Conservation (phyloP, 306 rosid genomes). For the Vigna hirtella region DNA sequence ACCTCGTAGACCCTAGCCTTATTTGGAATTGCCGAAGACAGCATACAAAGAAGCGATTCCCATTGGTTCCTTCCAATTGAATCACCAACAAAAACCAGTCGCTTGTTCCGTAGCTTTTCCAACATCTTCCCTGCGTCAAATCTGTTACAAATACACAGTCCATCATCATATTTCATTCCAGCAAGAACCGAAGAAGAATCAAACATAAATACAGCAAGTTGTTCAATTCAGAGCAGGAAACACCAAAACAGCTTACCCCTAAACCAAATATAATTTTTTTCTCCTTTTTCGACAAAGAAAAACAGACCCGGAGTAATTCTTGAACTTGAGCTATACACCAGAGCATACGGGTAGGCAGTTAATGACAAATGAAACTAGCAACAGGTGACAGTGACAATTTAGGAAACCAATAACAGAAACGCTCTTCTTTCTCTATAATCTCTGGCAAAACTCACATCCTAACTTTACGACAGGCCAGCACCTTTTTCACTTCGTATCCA, state of each 20-base stretch:
- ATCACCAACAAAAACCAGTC: constrained; percentile 89
- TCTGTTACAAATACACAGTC: constrained; percentile 54
- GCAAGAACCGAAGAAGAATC: background rate
- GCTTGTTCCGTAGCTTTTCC: constrained; percentile 69
- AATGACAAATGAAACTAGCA: constrained; percentile 31
- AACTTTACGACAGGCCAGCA: background rate
- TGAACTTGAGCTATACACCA: constrained; percentile 28
- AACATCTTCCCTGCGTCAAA: constrained; percentile 77
- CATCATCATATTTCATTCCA: constrained; percentile 34
- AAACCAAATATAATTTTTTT: background rate
- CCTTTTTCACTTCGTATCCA: background rate
- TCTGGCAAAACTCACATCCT: background rate
- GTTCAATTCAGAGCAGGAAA: constrained; percentile 27
- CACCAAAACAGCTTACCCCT: constrained; percentile 3
- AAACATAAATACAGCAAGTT: background rate
- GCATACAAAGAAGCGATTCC: constrained; percentile 95
- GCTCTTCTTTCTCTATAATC: constrained; percentile 7
- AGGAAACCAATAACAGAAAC: background rate
- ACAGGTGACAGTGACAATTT: constrained; percentile 14
- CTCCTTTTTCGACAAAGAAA: constrained; percentile 20
- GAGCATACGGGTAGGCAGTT: constrained; percentile 12
- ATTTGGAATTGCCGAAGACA: constrained; percentile 67
- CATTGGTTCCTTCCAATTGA: constrained; percentile 95
- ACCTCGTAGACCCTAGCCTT: constrained; percentile 70
- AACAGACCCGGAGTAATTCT: background rate